Conservation (phyloP, 1,284 basidiomycete genomes). For the Athelia psychrophila region DNA sequence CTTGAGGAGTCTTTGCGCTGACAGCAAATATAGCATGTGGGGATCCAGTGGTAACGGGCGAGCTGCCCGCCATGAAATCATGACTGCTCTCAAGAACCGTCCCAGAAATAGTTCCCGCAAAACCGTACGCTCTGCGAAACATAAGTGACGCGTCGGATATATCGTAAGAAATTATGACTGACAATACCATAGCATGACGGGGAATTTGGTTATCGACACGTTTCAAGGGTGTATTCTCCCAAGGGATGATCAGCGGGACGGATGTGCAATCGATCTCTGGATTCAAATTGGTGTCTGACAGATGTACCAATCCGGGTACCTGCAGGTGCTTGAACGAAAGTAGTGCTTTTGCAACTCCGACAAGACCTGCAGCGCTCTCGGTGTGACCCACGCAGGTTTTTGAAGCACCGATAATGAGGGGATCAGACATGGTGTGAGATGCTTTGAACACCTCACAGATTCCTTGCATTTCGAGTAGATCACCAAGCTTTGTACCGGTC, state of each 20-base stretch:
- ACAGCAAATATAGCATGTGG: slow-evolving; percentile 24
- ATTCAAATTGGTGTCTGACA: slow-evolving; percentile 27
- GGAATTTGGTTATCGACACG: too few species aligned
- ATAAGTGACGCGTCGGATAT: too few species aligned
- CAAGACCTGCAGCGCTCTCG: slow-evolving; percentile 28
- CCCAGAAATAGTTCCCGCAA: slow-evolving; percentile 33
- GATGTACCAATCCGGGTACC: slow-evolving; percentile 29
- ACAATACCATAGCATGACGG: too few species aligned
- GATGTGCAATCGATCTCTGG: slow-evolving; percentile 27
- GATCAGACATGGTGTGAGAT: slow-evolving; percentile 24
- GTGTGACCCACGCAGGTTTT: slow-evolving; percentile 33
- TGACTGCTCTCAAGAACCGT: slow-evolving; percentile 27
- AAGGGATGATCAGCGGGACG: slow-evolving; percentile 28
- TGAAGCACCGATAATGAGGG: slow-evolving; percentile 30
- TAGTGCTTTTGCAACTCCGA: slow-evolving; percentile 29
- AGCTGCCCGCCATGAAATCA: neutral
- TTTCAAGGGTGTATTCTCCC: too few species aligned
- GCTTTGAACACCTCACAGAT: slow-evolving; percentile 31
- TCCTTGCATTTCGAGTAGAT: slow-evolving; percentile 33
- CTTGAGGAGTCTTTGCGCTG: slow-evolving; percentile 30
- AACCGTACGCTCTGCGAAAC: slow-evolving; percentile 29
- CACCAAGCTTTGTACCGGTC: slow-evolving; percentile 33
- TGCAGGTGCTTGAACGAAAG: slow-evolving; percentile 20
- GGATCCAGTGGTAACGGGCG: neutral
- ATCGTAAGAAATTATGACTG: too few species aligned